phyloP scores from a whole-genome alignment of 768 basidiomycete species.

The Boletus rubropictus region DNA sequence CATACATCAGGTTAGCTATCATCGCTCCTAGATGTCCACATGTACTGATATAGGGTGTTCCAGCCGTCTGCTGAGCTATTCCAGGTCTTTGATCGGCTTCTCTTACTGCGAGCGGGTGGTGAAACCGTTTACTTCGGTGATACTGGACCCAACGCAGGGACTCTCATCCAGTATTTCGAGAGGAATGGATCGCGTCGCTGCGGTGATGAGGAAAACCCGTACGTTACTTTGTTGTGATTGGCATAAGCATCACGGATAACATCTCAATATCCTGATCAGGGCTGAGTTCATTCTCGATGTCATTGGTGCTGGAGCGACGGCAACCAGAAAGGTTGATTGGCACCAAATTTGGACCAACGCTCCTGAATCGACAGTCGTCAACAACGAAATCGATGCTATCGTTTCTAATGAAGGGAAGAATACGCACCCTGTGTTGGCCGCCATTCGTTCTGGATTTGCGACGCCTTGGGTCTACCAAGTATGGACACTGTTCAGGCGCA shows the following conservation, averaged over 20 bases:
- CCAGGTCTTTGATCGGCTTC: conserved; percentile 70
- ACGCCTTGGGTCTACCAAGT: conserved; percentile 50
- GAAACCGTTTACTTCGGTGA: conserved; percentile 65
- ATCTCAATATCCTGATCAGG: conserved; percentile 28
- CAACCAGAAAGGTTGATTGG: conserved; percentile 53
- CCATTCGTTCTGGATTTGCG: conserved; percentile 43
- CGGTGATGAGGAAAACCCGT: conserved; percentile 62
- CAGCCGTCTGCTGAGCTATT: conserved; percentile 79
- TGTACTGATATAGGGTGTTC: conserved; percentile 19
- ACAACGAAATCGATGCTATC: conserved; percentile 41
- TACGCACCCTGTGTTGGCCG: conserved; percentile 33
- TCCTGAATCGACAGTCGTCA: conserved; percentile 35
- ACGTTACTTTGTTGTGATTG: conserved; percentile 29
- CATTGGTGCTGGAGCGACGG: conserved; percentile 69
- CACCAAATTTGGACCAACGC: conserved; percentile 53
- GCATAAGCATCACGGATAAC: conserved; percentile 42
- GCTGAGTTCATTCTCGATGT: conserved; percentile 65
- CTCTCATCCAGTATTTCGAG: conserved; percentile 75
- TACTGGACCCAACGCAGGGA: conserved; percentile 54
- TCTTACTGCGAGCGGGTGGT: conserved; percentile 76
- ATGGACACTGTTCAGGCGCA: conserved; percentile 40
- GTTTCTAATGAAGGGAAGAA: conserved; percentile 44
- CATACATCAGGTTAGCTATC: conserved; percentile 35
- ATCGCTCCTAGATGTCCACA: no score
- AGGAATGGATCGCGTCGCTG: conserved; percentile 61